Conservation (phyloP, 768 basidiomycete species). For the Solioccasus polychromus region DNA sequence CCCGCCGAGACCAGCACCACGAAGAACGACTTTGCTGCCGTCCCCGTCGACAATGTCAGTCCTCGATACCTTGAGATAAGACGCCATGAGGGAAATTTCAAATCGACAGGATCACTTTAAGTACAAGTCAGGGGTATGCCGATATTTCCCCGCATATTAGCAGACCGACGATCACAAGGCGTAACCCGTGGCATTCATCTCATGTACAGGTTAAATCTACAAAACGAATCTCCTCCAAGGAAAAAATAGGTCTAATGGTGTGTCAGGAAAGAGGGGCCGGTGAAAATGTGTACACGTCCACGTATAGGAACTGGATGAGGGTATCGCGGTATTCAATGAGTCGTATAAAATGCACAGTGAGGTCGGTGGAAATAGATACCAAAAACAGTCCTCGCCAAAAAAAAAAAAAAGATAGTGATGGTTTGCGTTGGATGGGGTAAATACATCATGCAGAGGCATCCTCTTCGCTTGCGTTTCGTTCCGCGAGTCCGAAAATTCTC, state of each 20-base stretch:
- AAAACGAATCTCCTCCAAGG: slow-evolving; percentile 16
- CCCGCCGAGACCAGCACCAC: slow-evolving; percentile 78
- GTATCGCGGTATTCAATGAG: slow-evolving; percentile 34
- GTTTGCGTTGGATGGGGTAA: slow-evolving; percentile 25
- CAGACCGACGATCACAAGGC: neutral
- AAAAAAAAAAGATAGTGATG: slow-evolving; percentile 11
- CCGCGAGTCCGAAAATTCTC: slow-evolving; percentile 18
- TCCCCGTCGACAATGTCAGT: slow-evolving; percentile 58
- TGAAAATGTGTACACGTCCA: slow-evolving; percentile 23
- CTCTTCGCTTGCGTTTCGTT: slow-evolving; percentile 7
- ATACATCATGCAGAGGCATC: slow-evolving; percentile 20
- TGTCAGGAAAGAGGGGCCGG: slow-evolving; percentile 15
- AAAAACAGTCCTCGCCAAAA: slow-evolving; percentile 19
- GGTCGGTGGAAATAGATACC: slow-evolving; percentile 28
- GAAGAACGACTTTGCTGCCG: slow-evolving; percentile 55
- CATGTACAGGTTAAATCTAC: slow-evolving; percentile 19
- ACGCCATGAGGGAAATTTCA: too few relatives aligned
- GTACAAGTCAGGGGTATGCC: slow-evolving; percentile 5
- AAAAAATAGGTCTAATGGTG: slow-evolving; percentile 19
- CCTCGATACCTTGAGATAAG: slow-evolving; percentile 55
- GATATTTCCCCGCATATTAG: slow-evolving; percentile 18
- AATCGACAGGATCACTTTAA: too few relatives aligned
- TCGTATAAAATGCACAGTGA: slow-evolving; percentile 29
- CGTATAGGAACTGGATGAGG: slow-evolving; percentile 30
- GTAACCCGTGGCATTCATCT: neutral